phyloP scores from a whole-genome alignment of 805 yeast species.

The Wickerhamomyces silvicola region DNA sequence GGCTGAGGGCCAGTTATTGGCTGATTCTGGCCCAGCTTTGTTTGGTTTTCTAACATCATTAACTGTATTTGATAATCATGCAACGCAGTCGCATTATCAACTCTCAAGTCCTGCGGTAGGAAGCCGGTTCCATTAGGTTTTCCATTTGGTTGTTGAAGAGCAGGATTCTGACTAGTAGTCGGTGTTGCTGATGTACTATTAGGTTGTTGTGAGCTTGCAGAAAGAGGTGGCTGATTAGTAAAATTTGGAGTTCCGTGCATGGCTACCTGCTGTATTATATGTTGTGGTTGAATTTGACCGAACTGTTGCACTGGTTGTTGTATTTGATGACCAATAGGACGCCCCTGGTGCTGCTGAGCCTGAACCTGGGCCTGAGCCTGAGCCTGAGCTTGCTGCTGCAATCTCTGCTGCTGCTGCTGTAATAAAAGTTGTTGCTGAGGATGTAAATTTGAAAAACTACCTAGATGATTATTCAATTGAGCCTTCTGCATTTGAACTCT shows the following conservation, averaged over 20 bases:
- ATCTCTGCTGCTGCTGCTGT: conserved; percentile 8
- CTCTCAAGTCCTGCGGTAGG: conserved; percentile 10
- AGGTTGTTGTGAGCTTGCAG: neutral
- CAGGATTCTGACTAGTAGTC: neutral
- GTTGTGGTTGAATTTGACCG: conserved; percentile 2
- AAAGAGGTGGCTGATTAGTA: neutral
- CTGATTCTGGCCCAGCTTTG: conserved; percentile 30
- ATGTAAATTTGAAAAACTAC: conserved; percentile 4
- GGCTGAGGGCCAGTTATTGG: conserved; percentile 1
- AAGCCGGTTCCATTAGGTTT: neutral
- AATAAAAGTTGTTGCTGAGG: conserved; percentile 11
- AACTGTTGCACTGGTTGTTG: conserved; percentile 20
- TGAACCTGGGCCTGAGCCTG: conserved; percentile 1
- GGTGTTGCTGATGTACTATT: neutral
- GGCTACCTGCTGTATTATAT: conserved; percentile 17
- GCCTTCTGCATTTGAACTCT: conserved; percentile 19
- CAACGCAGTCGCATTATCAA: conserved; percentile 40
- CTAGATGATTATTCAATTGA: conserved; percentile 14
- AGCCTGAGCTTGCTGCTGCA: conserved; percentile 1
- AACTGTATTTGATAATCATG: conserved; percentile 80
- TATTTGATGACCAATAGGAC: too few species aligned
- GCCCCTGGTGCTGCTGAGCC: conserved; percentile 17
- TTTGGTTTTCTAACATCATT: conserved; percentile 69
- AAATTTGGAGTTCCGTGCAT: neutral
- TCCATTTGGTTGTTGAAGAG: neutral